Evolutionary conservation across 495 filamentous ascomycete genomes (phyloP).

Genomic region (Neurospora sublineolata): DNA sequence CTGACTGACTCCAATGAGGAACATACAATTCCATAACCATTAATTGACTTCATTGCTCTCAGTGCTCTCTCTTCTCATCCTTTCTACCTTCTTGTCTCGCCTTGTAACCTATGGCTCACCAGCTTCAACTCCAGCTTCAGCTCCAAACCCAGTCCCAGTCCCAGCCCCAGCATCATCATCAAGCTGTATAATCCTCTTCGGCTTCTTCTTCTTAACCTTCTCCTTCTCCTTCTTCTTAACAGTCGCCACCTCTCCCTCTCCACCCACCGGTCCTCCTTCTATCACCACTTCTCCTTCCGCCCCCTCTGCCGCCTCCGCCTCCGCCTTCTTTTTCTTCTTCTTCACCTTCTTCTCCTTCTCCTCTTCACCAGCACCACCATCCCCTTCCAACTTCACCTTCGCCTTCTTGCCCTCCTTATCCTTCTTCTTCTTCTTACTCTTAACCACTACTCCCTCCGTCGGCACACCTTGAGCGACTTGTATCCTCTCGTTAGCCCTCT

Average conservation of each 20-base stretch:
- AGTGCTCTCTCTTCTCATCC: background rate
- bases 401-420: constrained; percentile 20
- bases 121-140: background rate
- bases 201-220: constrained; percentile 43
- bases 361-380: background rate
- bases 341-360: constrained; percentile 5
- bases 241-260: constrained; percentile 11
- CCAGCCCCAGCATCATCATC: constrained; percentile 5
- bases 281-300: constrained; percentile 17
- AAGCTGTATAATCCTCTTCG: constrained; percentile 20
- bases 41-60: background rate
- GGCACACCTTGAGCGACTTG: constrained; percentile 56
- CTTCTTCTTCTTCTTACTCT: constrained; percentile 58
- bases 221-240: constrained; percentile 30
- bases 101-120: background rate
- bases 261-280: background rate
- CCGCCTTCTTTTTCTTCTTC: constrained; percentile 2
- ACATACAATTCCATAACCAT: background rate
- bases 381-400: background rate
- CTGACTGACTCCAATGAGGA: too few relatives aligned
- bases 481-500: constrained; percentile 74
- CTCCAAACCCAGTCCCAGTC: background rate
- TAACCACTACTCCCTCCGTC: constrained; percentile 62
- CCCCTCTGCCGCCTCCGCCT: constrained; percentile 30
- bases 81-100: background rate